Evolutionary conservation across 768 basidiomycete genomes (phyloP).

Genomic region (Lactarius pseudohatsudake): DNA sequence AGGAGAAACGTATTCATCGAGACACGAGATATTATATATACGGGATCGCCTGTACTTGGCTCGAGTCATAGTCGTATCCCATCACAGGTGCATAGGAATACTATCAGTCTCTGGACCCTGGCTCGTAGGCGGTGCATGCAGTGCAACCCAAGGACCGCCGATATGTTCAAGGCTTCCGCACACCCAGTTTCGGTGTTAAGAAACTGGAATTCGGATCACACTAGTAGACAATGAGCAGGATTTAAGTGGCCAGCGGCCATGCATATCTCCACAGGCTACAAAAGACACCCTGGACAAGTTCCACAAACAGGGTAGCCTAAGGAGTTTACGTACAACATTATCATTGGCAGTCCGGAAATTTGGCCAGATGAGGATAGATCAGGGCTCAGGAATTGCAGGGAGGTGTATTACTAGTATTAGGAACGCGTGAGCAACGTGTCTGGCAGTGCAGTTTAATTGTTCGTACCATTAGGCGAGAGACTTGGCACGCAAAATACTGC

Average conservation of each 20-base stretch:
- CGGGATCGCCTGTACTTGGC: too few species aligned
- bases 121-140: too few species aligned
- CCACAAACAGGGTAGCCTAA: not conserved
- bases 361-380: not conserved
- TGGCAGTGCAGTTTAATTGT: not conserved
- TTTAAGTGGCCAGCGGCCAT: not conserved
- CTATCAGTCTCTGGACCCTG: too few species aligned
- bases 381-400: constrained; percentile 34
- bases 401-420: constrained; percentile 36
- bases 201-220: not conserved
- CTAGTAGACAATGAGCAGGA: not conserved
- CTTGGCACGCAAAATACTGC: constrained; percentile 52
- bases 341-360: not conserved
- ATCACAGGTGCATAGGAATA: too few species aligned
- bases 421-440: not conserved
- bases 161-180: not conserved
- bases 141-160: too few species aligned
- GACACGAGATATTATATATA: too few species aligned
- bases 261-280: not conserved
- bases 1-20: too few species aligned
- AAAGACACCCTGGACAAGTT: not conserved
- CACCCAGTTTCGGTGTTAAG: not conserved
- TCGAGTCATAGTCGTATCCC: too few species aligned
- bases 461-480: constrained; percentile 70
- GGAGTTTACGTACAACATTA: not conserved